Evolutionary conservation across 2,329 filamentous ascomycete genomes (phyloP).

Genomic region (Colletotrichum filicis): DNA sequence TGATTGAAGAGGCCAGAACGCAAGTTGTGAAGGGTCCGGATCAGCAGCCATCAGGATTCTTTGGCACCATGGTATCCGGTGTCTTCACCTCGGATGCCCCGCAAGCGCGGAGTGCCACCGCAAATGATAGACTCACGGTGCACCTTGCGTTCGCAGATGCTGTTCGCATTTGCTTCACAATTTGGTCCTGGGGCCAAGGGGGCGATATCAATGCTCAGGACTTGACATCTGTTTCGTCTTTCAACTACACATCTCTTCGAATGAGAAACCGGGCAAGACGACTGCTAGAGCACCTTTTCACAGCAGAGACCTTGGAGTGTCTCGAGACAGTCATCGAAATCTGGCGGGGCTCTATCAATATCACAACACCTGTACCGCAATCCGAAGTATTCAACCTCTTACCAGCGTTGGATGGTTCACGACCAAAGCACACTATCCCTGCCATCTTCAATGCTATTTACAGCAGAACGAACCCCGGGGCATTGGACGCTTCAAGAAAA

Average conservation of each 20-base stretch:
- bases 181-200: slow-evolving; percentile 92
- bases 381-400: slow-evolving; percentile 84
- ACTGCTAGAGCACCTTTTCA: slow-evolving; percentile 91
- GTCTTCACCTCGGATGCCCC: slow-evolving; percentile 84
- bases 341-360: slow-evolving; percentile 71
- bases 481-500: slow-evolving; percentile 81
- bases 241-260: slow-evolving; percentile 88
- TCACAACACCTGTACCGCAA: slow-evolving; percentile 59
- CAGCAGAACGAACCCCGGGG: slow-evolving; percentile 87
- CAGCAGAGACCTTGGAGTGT: slow-evolving; percentile 91
- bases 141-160: slow-evolving; percentile 97
- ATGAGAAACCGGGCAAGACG: slow-evolving; percentile 91
- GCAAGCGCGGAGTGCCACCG: slow-evolving; percentile 84
- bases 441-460: slow-evolving; percentile 97
- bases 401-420: slow-evolving; percentile 89
- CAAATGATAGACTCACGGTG: slow-evolving; percentile 93
- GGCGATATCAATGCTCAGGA: slow-evolving; percentile 71
- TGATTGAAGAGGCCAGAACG: slow-evolving; percentile 78
- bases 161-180: slow-evolving; percentile 88
- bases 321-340: slow-evolving; percentile 90
- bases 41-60: slow-evolving; percentile 81
- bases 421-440: slow-evolving; percentile 91
- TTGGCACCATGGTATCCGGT: slow-evolving; percentile 93
- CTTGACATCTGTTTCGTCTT: slow-evolving; percentile 78
- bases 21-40: slow-evolving; percentile 81